Conservation (phyloP, 371 early-diverging fungal genomes). For the Mortierella sp. region DNA sequence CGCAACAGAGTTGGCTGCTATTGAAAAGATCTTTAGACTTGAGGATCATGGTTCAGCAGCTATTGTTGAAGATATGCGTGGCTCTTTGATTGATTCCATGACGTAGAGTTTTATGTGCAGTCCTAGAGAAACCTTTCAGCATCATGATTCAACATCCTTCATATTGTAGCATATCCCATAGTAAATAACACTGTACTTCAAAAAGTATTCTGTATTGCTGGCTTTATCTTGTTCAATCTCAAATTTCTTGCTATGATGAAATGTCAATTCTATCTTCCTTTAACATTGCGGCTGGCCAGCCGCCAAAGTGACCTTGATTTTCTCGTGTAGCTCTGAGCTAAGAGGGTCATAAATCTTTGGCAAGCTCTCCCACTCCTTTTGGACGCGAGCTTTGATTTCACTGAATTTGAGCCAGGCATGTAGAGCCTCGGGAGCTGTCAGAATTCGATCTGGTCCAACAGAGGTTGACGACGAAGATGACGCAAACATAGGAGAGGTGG, state of each 20-base stretch:
- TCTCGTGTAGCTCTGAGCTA: conserved; percentile 47
- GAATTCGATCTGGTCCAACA: background rate
- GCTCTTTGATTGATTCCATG: conserved; percentile 92
- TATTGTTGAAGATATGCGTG: conserved; percentile 94
- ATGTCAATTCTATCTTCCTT: too few species aligned
- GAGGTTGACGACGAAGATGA: background rate
- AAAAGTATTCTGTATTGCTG: too few species aligned
- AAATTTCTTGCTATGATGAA: too few species aligned
- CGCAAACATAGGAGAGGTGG: conserved; percentile 15
- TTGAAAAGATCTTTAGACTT: conserved; percentile 98
- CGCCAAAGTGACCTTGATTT: conserved; percentile 32
- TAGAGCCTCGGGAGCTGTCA: conserved; percentile 14
- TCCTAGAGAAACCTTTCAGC: too few species aligned
- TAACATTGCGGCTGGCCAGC: conserved; percentile 8
- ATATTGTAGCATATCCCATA: too few species aligned
- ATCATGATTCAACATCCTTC: too few species aligned
- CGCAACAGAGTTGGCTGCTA: conserved; percentile 97
- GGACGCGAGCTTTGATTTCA: conserved; percentile 61
- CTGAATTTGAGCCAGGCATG: conserved; percentile 64
- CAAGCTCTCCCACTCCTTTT: conserved; percentile 62
- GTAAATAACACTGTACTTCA: too few species aligned
- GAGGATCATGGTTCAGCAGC: conserved; percentile 92
- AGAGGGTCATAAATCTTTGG: conserved; percentile 58
- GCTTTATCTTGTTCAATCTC: too few species aligned
- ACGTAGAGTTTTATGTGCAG: conserved; percentile 69